Base-by-base conservation (phyloP, 106 monocot species). In the Xerophyta viscosa region DNA sequence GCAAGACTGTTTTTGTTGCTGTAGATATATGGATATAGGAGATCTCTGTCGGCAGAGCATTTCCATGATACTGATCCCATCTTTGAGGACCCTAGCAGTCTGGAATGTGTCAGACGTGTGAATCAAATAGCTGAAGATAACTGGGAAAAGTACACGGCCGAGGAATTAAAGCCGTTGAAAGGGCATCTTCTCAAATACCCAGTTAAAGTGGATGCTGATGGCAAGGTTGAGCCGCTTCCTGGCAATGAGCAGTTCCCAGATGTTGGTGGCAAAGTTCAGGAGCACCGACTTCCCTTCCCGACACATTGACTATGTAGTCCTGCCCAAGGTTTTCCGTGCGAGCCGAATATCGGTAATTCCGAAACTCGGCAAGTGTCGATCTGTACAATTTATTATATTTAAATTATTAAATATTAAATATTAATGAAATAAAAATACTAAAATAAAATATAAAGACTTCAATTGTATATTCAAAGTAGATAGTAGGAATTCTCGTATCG, bases 41-140 rank as follows among this genome's bases (percentile, higher is more conserved):
- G 63, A 72, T 86, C 86, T 13, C 51, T 86, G 48, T 86, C 80
- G 86, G 76, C 80, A 23, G 86, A 86, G 77, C 86, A 86, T 69
- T 44, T 73, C 3, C 72, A 63, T 8, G 42, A 22, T 27, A 49
- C 77, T 21, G 80, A 80, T 22, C 42, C 33, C 0, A 37, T 39
- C 2, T 73, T 86, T 56, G 53, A 69, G 37, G 62, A 65, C 33
- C 80, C 86, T 2, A 22, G 54, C 14, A 59, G 58, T 41, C 28
- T 69, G 49, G 80, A 86, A 2, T 80, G 80, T 1, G 79, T 86
- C 1, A 68, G 53, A 20, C 44, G 54, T 19, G 80, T 86, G 36
- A 86, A 86, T 48, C 6, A 63, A 36, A 73, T 77, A 23, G 76
- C 86, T 0, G 76, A 73, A 1, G 58, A 66, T 21, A 86, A 86